Percentiles rank a stretch among this genome's conserved stretches.
These are phyloP conservation scores for Ascochyta pisi DNA, from an alignment of 2,329 filamentous ascomycete species.

Conservation along the genomic window DNA sequence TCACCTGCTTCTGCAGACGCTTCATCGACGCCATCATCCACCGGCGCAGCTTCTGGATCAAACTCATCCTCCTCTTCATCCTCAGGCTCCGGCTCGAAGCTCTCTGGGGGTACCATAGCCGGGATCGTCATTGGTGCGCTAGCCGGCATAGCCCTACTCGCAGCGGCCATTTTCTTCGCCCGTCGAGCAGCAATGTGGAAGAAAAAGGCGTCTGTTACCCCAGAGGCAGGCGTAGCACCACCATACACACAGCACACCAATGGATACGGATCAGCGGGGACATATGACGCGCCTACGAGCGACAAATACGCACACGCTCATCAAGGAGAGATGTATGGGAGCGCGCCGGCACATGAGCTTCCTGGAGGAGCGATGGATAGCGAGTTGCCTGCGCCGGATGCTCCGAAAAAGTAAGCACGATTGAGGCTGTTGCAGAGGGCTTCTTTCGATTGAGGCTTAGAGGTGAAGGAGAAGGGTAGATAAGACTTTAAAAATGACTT, in stretches of 20 bases:
- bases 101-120: not conserved
- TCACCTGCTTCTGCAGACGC: too few relatives aligned
- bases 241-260: not conserved
- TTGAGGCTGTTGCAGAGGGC: too few relatives aligned
- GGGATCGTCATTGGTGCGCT: not conserved
- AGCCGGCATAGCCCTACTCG: not conserved
- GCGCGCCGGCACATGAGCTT: not conserved
- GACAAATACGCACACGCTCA: not conserved
- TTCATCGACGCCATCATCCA: too few relatives aligned
- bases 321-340: not conserved
- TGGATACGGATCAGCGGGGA: not conserved
- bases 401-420: too few relatives aligned
- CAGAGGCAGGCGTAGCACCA: not conserved
- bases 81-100: not conserved
- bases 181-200: constrained; percentile 1
- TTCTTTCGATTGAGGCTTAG: too few relatives aligned
- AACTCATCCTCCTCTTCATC: not conserved
- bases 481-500: too few relatives aligned
- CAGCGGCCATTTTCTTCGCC: not conserved
- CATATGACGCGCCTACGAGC: not conserved
- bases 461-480: too few relatives aligned
- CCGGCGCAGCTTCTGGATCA: not conserved
- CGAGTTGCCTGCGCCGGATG: not conserved
- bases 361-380: not conserved
- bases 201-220: not conserved